Percentiles rank a stretch among this genome's conserved stretches.
These are phyloP conservation scores for Pleurotus tuoliensis DNA, from an alignment of 768 basidiomycete genomes.

Conservation along the genomic window DNA sequence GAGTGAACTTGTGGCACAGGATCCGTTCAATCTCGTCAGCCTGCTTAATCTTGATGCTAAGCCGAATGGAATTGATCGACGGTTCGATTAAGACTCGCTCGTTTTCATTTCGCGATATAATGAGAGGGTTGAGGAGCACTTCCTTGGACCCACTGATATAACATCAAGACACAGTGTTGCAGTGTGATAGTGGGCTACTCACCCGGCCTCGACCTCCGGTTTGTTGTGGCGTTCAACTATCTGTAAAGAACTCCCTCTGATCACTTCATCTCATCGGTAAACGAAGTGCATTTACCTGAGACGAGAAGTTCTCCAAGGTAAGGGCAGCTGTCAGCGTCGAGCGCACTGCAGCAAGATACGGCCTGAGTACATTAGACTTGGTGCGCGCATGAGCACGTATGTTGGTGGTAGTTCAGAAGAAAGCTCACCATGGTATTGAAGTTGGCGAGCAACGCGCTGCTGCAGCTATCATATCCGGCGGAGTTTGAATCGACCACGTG, in stretches of 20 bases:
- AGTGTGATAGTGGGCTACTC: constrained; percentile 15
- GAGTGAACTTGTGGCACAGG: constrained; percentile 95
- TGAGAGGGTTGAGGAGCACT: constrained; percentile 88
- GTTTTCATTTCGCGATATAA: constrained; percentile 95
- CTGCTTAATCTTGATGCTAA: constrained; percentile 98
- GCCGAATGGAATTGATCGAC: constrained; percentile 92
- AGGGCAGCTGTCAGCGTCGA: constrained; percentile 97
- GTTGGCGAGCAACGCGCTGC: not conserved
- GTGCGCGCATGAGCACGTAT: too few species aligned
- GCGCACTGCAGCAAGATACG: constrained; percentile 93
- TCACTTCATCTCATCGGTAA: constrained; percentile 9
- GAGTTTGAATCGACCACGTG: constrained; percentile 36
- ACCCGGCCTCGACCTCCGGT: constrained; percentile 92
- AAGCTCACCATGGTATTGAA: constrained; percentile 46
- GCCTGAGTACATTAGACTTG: constrained; percentile 92
- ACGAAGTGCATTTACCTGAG: constrained; percentile 58
- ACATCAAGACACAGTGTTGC: constrained; percentile 6
- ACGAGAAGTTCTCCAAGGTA: constrained; percentile 96
- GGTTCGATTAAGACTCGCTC: constrained; percentile 97
- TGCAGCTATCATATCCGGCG: constrained; percentile 23
- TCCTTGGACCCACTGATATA: constrained; percentile 78
- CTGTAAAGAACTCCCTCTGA: constrained; percentile 33
- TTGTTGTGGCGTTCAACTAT: constrained; percentile 97
- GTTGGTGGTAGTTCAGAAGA: not conserved
- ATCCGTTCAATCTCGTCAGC: constrained; percentile 98